Evolutionary conservation across 768 basidiomycete genomes (phyloP), one percentile per base, ranked within the genome.

Genomic region (Boletus pseudo-olivaceus): DNA sequence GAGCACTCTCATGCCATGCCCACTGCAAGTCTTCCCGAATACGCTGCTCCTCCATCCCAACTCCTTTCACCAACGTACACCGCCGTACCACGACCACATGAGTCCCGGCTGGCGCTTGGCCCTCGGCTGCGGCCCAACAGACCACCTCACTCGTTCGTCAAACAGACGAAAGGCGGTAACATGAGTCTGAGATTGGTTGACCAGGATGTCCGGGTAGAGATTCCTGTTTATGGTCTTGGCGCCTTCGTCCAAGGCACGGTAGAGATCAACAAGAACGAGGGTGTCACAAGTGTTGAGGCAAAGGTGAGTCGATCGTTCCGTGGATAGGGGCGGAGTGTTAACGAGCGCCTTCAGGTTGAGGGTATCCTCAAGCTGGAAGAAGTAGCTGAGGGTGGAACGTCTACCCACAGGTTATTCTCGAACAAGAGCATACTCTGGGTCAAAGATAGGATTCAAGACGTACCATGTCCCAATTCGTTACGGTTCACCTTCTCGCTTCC

Each of bases 361-460:
- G 87, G 86, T 12, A 75, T 70, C 37, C 71, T 89, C 45, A 67
- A 71, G 47, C 60, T 88, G 42, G 78, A 80, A 54, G 86, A 88
- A 64, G 75, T 87, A 23, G 87, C 80, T 4, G 87, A 82, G 55
- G 83, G 82, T n/a, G 88, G 88, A 12, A 75, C 77, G 7, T 74
- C 78, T 20, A 75, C 76, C 20, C 73, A 73, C 27, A 79, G 73
- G 39, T 60, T 89, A 3, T 84, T 80, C 60, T 69, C 81, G 41
- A 77, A 78, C 55, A 79, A 75, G 9, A 67, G 71, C 26, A 64
- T 79, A 19, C 73, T 91, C 20, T 91, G 86, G 87, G 73, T 72
- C 53, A 84, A 78, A 61, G 76, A 78, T 53, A 58, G 68, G 37
- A 65, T 57, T 29, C 62, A 60, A 42, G 73, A 73, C 49, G 41